Percentiles rank a stretch among this genome's conserved stretches.
These are phyloP conservation scores for Raphidocelis subcapitata DNA, from an alignment of 139 green algal species.

Conservation along the genomic window DNA sequence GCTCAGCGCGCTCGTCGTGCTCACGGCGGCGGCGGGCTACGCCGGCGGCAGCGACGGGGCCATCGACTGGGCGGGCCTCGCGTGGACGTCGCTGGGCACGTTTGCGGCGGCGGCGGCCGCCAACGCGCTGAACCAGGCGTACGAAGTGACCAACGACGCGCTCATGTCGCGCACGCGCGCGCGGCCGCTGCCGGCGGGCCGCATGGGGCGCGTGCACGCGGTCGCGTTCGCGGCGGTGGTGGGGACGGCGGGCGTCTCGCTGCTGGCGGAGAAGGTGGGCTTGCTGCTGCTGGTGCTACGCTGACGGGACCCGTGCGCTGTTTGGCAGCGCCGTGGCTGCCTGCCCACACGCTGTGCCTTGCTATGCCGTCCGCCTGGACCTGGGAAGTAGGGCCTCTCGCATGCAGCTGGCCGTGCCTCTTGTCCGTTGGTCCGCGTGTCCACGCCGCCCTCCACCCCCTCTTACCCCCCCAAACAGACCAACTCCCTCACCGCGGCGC, in stretches of 20 bases:
- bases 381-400: no score
- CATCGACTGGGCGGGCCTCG: constrained; percentile 67
- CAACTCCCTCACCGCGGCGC: constrained; percentile 78
- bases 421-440: no score
- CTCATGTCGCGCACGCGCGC: constrained; percentile 87
- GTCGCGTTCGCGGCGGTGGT: constrained; percentile 74
- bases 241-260: constrained; percentile 66
- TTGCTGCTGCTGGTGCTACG: not conserved
- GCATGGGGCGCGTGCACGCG: constrained; percentile 69
- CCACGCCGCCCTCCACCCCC: no score
- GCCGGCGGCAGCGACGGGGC: constrained; percentile 72
- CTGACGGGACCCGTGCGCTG: no score
- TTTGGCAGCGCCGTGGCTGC: no score
- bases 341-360: no score
- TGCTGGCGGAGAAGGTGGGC: constrained; percentile 68
- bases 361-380: no score
- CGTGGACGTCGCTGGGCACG: constrained; percentile 88
- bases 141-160: constrained; percentile 81
- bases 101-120: constrained; percentile 80
- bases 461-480: constrained; percentile 54
- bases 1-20: constrained; percentile 87
- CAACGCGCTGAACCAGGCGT: constrained; percentile 97
- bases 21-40: constrained; percentile 86
- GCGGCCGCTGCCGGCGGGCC: constrained; percentile 88
- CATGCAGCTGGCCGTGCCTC: no score